Base-by-base conservation (phyloP, 1,284 basidiomycete genomes). In the Grifola frondosa region DNA sequence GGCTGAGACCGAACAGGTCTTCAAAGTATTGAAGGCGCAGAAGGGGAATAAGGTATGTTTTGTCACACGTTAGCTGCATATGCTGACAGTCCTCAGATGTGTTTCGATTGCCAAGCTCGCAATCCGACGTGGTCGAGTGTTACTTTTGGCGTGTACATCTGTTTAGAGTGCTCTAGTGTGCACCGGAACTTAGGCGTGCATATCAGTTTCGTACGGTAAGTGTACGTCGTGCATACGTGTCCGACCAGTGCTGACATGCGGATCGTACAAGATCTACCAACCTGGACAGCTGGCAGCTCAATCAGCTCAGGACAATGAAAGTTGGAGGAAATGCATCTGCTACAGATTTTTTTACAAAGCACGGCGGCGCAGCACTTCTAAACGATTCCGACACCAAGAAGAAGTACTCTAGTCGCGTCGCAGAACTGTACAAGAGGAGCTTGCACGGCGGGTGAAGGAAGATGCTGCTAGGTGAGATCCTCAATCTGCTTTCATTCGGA, bases 181-280 rank as follows among this genome's bases (percentile, higher is more conserved):
- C 96, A 99, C 68, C 80, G 96, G 45, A 98, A 97, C 67, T 87
- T 98, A 81, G 96, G 96, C 56, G 97, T 99, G 15, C 96, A 99
- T 66, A 95, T 99, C 67, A 91, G 84, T 53, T 99, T 99, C 63
- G 96, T 99, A 33, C 77, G 94, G 89, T 94, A 62, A 54, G 87
- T 71, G 4, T 10, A n/a, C 35, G 21, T 24, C 15, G 21, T 40
- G 29, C 9, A 22, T 23, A 46, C 36, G 29, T 45, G 32, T 30
- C 36, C 30, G 16, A 6, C 26, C 21, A 20, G 19, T 25, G 37
- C 46, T 42, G 34, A 49, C n/a, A n/a, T n/a, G n/a, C n/a, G n/a
- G n/a, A 28, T 41, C 21, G 30, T 35, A 8, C 20, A 24, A 94
- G 94, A 54, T 98, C 96, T 11, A 98, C 94, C 50, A 98, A 96